Percentiles rank a stretch among this genome's conserved stretches.
Conservation (phyloP, 2,329 filamentous ascomycete species). For the Sclerotinia glacialis region DNA sequence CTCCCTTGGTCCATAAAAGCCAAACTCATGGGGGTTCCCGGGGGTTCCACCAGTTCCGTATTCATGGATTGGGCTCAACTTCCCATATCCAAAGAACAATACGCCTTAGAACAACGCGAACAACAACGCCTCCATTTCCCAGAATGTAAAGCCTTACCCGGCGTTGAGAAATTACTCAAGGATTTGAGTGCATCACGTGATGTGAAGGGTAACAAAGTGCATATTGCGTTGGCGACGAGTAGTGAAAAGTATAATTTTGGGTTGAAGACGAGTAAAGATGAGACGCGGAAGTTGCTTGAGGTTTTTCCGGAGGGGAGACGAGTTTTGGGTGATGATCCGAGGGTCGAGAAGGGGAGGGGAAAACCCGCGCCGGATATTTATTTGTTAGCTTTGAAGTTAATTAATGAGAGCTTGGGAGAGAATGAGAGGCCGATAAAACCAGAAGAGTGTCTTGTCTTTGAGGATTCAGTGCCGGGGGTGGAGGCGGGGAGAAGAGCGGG, state of each 20-base stretch:
- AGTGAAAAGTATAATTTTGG: conserved; percentile 1
- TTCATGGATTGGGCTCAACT: conserved; percentile 82
- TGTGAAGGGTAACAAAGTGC: background rate
- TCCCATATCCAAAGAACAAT: conserved; percentile 70
- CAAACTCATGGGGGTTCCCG: conserved; percentile 53
- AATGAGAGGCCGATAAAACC: conserved; percentile 66
- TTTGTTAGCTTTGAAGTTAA: conserved; percentile 74
- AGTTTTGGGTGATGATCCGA: conserved; percentile 79
- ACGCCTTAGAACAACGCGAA: conserved; percentile 54
- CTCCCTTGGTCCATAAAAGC: conserved; percentile 97
- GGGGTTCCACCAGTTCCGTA: conserved; percentile 50
- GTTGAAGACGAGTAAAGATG: conserved; percentile 31
- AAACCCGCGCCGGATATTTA: conserved; percentile 97
- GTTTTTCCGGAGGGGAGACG: conserved; percentile 78
- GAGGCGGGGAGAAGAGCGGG: conserved; percentile 87
- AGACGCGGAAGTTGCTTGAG: conserved; percentile 48
- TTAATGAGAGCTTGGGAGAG: conserved; percentile 69
- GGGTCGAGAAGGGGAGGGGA: conserved; percentile 73
- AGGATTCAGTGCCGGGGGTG: conserved; percentile 90
- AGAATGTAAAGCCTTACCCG: conserved; percentile 70
- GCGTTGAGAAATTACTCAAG: conserved; percentile 66
- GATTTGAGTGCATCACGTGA: conserved; percentile 46
- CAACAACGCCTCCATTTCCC: conserved; percentile 74
- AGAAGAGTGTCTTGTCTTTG: conserved; percentile 92
- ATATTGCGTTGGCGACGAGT: conserved; percentile 5